Evolutionary conservation across 768 basidiomycete species (phyloP).

Genomic region (Leccinellum rugosiceps): DNA sequence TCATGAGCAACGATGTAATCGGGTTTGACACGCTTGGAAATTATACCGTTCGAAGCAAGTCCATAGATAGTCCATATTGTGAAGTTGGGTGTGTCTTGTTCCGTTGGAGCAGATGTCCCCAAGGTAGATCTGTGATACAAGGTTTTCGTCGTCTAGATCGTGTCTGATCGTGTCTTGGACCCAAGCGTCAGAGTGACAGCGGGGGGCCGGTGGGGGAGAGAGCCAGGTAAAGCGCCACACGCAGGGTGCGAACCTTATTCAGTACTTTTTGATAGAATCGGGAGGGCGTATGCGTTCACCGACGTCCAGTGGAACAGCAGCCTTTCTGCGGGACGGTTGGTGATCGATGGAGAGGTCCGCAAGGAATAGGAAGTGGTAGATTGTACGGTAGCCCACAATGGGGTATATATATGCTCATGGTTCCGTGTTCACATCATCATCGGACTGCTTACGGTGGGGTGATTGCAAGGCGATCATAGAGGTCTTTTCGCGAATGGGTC

Average conservation of each 20-base stretch:
- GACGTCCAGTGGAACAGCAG: background rate
- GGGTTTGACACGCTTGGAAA: background rate
- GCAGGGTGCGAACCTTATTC: background rate
- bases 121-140: background rate
- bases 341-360: background rate
- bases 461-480: background rate
- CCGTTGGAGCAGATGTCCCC: background rate
- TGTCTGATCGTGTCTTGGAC: background rate
- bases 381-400: background rate
- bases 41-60: background rate
- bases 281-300: background rate
- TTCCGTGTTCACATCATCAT: background rate
- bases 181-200: background rate
- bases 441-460: background rate
- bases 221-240: background rate
- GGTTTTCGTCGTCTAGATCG: background rate
- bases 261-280: background rate
- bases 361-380: background rate
- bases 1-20: background rate
- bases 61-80: background rate
- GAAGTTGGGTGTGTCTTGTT: background rate
- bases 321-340: background rate
- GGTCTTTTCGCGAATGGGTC: conserved; percentile 5
- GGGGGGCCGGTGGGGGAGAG: background rate
- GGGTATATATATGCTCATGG: background rate